Evolutionary conservation across 768 basidiomycete genomes (phyloP).

Genomic region (Psilocybe cubensis): DNA sequence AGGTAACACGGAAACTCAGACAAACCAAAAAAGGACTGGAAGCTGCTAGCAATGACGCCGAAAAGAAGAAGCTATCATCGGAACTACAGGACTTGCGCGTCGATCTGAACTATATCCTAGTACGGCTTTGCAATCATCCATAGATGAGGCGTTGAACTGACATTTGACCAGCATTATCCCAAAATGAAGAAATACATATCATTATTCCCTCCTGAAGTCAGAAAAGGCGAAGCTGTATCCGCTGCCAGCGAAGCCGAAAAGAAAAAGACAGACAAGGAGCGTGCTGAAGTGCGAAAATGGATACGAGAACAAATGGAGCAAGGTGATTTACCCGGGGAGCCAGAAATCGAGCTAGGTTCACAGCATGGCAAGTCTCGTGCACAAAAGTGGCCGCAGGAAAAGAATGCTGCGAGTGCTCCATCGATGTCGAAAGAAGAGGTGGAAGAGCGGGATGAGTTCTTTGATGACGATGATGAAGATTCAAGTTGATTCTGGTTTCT

Average conservation of each 20-base stretch:
- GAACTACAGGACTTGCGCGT: slow-evolving; percentile 70
- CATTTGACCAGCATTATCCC: slow-evolving; percentile 70
- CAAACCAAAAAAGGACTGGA: slow-evolving; percentile 62
- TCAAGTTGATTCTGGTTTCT: background rate
- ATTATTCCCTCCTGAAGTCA: slow-evolving; percentile 76
- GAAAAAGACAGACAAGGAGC: slow-evolving; percentile 48
- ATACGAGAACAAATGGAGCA: slow-evolving; percentile 62
- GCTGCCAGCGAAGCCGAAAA: slow-evolving; percentile 26
- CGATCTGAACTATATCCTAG: slow-evolving; percentile 90
- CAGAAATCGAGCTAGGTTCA: slow-evolving; percentile 50
- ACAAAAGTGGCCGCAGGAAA: slow-evolving; percentile 20
- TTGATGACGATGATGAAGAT: slow-evolving; percentile 38
- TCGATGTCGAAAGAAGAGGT: slow-evolving; percentile 12
- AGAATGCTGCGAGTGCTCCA: background rate
- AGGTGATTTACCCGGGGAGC: slow-evolving; percentile 61
- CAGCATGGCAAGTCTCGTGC: slow-evolving; percentile 13
- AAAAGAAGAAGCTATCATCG: slow-evolving; percentile 46
- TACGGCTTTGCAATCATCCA: slow-evolving; percentile 29
- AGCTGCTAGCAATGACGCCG: slow-evolving; percentile 33
- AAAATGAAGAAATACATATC: slow-evolving; percentile 89
- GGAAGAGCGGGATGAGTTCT: slow-evolving; percentile 42
- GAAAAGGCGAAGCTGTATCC: slow-evolving; percentile 37
- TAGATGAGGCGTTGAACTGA: background rate
- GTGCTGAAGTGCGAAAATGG: slow-evolving; percentile 62
- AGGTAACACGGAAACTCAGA: slow-evolving; percentile 76